phyloP scores from a whole-genome alignment of 257 asterid genomes.

The Primulina eburnea region DNA sequence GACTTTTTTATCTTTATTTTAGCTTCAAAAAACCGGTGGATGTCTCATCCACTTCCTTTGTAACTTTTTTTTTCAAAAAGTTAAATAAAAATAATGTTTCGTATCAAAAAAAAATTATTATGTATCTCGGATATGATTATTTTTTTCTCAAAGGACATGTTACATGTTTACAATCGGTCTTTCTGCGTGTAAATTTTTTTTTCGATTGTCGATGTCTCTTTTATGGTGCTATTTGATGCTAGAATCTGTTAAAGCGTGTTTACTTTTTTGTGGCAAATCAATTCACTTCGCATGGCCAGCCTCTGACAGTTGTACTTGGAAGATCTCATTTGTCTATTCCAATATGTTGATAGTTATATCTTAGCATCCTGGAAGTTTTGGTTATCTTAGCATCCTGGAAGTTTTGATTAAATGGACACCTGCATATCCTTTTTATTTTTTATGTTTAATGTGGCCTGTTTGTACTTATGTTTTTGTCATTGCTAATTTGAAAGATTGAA shows the following conservation, averaged over 20 bases:
- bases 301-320: neutral
- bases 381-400: slow-evolving; percentile 6
- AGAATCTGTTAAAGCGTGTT: neutral
- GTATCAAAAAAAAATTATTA: too few species aligned
- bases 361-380: slow-evolving; percentile 6
- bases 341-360: neutral
- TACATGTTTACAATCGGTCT: too few species aligned
- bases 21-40: too few species aligned
- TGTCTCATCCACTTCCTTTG: too few species aligned
- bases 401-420: slow-evolving; percentile 7
- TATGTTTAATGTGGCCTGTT: slow-evolving; percentile 10
- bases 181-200: too few species aligned
- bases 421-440: slow-evolving; percentile 9
- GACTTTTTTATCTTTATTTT: too few species aligned
- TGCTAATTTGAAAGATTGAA: slow-evolving; percentile 13
- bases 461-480: slow-evolving; percentile 23
- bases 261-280: neutral
- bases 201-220: neutral
- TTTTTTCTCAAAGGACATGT: neutral
- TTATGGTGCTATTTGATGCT: neutral
- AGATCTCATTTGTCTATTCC: neutral
- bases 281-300: neutral
- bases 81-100: too few species aligned
- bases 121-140: neutral
- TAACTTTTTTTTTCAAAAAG: too few species aligned